phyloP scores from a whole-genome alignment of 1,284 basidiomycete genomes.

The Neotropicomus parvogracilis region DNA sequence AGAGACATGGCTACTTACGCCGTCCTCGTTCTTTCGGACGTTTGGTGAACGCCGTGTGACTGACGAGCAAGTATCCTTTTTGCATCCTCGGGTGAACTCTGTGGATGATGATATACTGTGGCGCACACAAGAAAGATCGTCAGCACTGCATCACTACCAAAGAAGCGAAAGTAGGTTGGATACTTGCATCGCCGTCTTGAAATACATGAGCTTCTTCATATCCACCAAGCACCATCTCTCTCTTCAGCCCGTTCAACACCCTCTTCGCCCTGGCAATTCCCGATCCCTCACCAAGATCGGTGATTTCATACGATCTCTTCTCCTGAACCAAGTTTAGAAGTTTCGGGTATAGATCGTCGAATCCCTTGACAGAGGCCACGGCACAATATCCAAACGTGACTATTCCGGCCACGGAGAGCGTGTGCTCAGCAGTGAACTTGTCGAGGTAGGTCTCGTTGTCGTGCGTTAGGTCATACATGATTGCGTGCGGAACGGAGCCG shows the following conservation, averaged over 20 bases:
- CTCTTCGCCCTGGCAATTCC: slow-evolving; percentile 83
- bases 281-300: slow-evolving; percentile 47
- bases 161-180: slow-evolving; percentile 28
- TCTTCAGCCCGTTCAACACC: slow-evolving; percentile 79
- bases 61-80: slow-evolving; percentile 86
- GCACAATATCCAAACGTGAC: slow-evolving; percentile 85
- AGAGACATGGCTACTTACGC: slow-evolving; percentile 44
- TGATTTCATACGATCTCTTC: slow-evolving; percentile 71
- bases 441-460: slow-evolving; percentile 90
- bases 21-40: slow-evolving; percentile 75
- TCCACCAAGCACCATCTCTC: slow-evolving; percentile 82
- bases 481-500: slow-evolving; percentile 85
- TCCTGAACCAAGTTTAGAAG: slow-evolving; percentile 84
- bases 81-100: slow-evolving; percentile 88
- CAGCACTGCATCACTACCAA: slow-evolving; percentile 1
- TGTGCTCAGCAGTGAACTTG: slow-evolving; percentile 90
- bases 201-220: slow-evolving; percentile 92
- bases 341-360: slow-evolving; percentile 95
- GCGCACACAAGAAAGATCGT: slow-evolving; percentile 1
- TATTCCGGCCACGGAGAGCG: slow-evolving; percentile 86
- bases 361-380: slow-evolving; percentile 90
- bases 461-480: slow-evolving; percentile 92
- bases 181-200: slow-evolving; percentile 86
- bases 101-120: slow-evolving; percentile 82
- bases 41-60: slow-evolving; percentile 84